These are phyloP conservation scores for Tetrahymena borealis DNA, from an alignment of 73 alveolate genomes.

Conservation along the genomic window DNA sequence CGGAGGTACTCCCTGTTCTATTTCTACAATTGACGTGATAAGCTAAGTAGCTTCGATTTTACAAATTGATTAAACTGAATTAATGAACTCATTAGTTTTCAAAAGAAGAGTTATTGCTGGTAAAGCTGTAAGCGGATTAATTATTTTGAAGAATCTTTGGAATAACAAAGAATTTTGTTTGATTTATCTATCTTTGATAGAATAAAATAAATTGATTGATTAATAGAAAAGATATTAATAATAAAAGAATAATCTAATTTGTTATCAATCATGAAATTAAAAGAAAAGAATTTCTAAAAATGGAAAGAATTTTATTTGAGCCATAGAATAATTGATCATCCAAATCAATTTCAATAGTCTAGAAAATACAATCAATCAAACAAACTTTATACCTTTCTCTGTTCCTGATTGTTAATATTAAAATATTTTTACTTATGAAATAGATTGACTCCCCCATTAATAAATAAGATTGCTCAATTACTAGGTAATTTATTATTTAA, in stretches of 20 bases:
- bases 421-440: neutral
- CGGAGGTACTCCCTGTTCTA: slow-evolving; percentile 62
- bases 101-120: neutral
- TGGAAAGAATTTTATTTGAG: no score
- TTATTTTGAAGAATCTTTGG: no score
- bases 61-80: slow-evolving; percentile 39
- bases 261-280: no score
- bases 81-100: slow-evolving; percentile 37
- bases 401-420: neutral
- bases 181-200: neutral
- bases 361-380: no score
- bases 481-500: neutral
- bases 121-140: no score
- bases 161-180: neutral
- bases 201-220: no score
- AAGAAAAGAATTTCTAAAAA: no score
- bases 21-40: slow-evolving; percentile 46
- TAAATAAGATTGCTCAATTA: neutral
- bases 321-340: no score
- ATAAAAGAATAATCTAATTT: neutral
- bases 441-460: neutral
- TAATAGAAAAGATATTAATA: no score
- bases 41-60: slow-evolving; percentile 53
- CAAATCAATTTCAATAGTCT: no score
- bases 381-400: no score